phyloP scores from a whole-genome alignment of 106 monocot species.

The Narthecium ossifragum region DNA sequence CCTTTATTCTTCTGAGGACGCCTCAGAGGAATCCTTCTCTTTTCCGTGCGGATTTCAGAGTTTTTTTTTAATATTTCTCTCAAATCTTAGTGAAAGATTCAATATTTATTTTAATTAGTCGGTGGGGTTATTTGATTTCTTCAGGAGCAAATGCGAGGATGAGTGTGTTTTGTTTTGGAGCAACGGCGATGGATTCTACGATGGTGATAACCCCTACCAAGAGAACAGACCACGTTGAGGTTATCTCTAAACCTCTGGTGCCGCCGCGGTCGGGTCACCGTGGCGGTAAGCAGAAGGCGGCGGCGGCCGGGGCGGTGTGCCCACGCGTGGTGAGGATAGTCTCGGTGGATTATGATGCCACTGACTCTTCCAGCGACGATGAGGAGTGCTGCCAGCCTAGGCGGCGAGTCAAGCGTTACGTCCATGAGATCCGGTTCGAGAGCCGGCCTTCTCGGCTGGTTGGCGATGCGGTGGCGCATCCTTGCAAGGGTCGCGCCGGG shows the following conservation, averaged over 20 bases:
- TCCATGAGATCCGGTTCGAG: conserved; percentile 49
- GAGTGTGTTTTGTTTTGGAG: too few relatives aligned
- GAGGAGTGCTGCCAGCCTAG: not conserved
- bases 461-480: not conserved
- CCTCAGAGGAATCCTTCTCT: not conserved
- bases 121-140: too few relatives aligned
- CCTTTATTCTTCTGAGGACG: conserved; percentile 3
- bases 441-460: not conserved
- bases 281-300: not conserved
- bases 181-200: conserved; percentile 1
- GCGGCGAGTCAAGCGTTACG: conserved; percentile 36
- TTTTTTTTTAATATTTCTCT: too few relatives aligned
- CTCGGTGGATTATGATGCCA: conserved; percentile 56
- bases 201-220: conserved; percentile 2
- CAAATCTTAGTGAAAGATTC: too few relatives aligned
- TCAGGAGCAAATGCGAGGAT: too few relatives aligned
- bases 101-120: too few relatives aligned
- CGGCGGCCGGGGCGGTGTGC: not conserved
- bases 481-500: too few relatives aligned
- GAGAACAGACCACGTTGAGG: conserved; percentile 32
- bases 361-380: conserved; percentile 52
- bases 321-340: conserved; percentile 31
- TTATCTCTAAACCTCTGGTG: conserved; percentile 25
- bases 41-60: not conserved
- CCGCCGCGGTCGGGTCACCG: not conserved